Evolutionary conservation across 805 yeast species (phyloP), one percentile per base, ranked within the genome.

Genomic region (Saccharomycopsis lassenensis): DNA sequence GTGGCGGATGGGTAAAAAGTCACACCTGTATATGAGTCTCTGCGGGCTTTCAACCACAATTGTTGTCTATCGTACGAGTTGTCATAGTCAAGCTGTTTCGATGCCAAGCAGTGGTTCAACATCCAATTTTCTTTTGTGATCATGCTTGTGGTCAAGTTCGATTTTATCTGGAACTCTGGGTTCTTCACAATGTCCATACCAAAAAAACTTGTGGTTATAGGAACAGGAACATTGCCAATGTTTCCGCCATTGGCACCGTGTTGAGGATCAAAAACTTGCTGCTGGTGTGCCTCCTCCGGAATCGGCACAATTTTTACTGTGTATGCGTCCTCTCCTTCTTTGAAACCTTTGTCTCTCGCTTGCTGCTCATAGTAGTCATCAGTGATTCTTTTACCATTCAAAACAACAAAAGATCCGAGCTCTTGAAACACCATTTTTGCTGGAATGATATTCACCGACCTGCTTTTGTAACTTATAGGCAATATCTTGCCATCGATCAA

Each of bases 401-500:
- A 69, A 25, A 91, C 64, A 34, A 87, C 74, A 43, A 74, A 73
- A 17, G 94, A 82, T 4, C 98, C 98, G 63, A 91, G 89, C 58
- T 87, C 97, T 46, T 86, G 69, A 59, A 71, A 91, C 1, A 86
- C 76, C 11, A 93, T 77, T 39, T 93, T 71, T 0, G 98, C 96
- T 4, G 96, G 77, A 4, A 91, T 94, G 27, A 89, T 62, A 41
- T 91, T 87, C 24, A 91, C 87, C 1, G 85, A 71, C 47, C 97
- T 70, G 31, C 94, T 91, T 58, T 85, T 85, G 57, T 85, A 89
- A 2, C 95, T 81, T 46, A 78, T 80, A 2, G 97, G 95, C 46
- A 91, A 71, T 28, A 84, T 63, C 18, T 80, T 84, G 24, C 93
- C 69, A 29, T 76, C 75, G 31, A 91, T 84, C 49, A 91, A 61